Percentiles rank a stretch among this genome's conserved stretches.
Evolutionary conservation across 1,284 basidiomycete genomes (phyloP).

Genomic region (Stereum hirsutum): DNA sequence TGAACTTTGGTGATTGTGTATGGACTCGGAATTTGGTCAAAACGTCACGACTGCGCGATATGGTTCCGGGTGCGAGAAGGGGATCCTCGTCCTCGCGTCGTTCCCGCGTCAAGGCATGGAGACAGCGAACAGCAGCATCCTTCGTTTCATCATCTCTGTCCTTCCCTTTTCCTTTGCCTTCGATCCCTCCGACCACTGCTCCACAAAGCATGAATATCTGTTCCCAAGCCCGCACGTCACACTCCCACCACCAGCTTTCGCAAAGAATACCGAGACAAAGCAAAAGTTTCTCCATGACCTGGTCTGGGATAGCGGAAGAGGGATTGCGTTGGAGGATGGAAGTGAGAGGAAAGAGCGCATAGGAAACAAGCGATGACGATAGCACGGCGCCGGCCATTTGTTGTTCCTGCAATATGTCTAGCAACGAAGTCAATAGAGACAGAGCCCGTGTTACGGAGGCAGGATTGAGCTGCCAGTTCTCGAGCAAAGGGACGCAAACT

Average conservation of each 20-base stretch:
- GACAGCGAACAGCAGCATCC: constrained; percentile 47
- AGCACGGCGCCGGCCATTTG: constrained; percentile 31
- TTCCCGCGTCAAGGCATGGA: constrained; percentile 47
- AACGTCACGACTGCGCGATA: constrained; percentile 21
- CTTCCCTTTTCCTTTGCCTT: constrained; percentile 50
- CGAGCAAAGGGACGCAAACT: constrained; percentile 72
- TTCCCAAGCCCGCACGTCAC: constrained; percentile 62
- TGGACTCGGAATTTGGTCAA: constrained; percentile 36
- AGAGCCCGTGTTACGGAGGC: constrained; percentile 39
- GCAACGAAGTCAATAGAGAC: constrained; percentile 45
- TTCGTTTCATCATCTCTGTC: constrained; percentile 73
- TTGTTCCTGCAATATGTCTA: constrained; percentile 34
- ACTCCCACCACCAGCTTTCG: constrained; percentile 71
- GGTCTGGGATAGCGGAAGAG: constrained; percentile 63
- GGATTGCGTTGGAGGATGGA: constrained; percentile 70
- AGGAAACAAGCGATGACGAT: constrained; percentile 63
- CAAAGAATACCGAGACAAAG: constrained; percentile 51
- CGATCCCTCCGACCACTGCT: constrained; percentile 54
- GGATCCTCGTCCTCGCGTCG: constrained; percentile 30
- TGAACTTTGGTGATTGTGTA: constrained; percentile 39
- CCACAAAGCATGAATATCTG: constrained; percentile 79
- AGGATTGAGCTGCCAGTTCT: constrained; percentile 49
- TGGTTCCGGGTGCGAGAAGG: constrained; percentile 12
- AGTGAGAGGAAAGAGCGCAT: constrained; percentile 81
- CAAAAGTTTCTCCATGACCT: constrained; percentile 69